These are phyloP conservation scores for Boechera divaricarpa DNA, from an alignment of 345 rosid species.

Conservation along the genomic window DNA sequence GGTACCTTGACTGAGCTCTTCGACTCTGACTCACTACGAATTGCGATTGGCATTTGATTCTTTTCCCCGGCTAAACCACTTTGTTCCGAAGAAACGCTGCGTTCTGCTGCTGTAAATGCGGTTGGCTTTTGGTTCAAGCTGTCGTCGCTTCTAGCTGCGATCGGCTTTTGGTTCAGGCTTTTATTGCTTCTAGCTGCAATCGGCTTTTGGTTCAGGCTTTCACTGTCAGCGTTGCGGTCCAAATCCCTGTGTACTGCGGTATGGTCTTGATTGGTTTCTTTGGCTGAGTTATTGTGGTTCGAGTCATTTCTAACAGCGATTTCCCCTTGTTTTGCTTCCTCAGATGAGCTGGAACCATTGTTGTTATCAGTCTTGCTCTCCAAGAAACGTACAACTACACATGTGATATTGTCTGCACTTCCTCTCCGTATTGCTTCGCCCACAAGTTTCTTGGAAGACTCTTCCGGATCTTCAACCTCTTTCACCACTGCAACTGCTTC, in stretches of 20 bases:
- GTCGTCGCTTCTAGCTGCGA: background rate
- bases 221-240: constrained; percentile 6
- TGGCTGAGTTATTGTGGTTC: constrained; percentile 25
- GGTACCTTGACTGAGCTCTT: constrained; percentile 30
- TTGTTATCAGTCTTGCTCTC: constrained; percentile 35
- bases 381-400: constrained; percentile 82
- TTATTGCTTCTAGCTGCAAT: too few species aligned
- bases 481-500: constrained; percentile 88
- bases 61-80: constrained; percentile 14
- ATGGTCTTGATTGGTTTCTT: constrained; percentile 31
- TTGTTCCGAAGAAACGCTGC: constrained; percentile 11
- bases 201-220: background rate
- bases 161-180: constrained; percentile 17
- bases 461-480: constrained; percentile 83
- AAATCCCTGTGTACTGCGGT: background rate
- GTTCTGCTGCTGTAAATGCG: background rate
- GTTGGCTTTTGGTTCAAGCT: constrained; percentile 6
- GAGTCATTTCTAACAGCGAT: background rate
- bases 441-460: constrained; percentile 79
- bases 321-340: constrained; percentile 9
- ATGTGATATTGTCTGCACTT: constrained; percentile 96
- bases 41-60: constrained; percentile 20
- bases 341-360: constrained; percentile 18
- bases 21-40: constrained; percentile 10
- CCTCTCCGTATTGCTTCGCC: constrained; percentile 87